A percentile compares a stretch with the other conserved stretches of the same genome.
Evolutionary conservation across 139 green algal genomes (phyloP).

Genomic region (Tetradesmus lagerheimii): DNA sequence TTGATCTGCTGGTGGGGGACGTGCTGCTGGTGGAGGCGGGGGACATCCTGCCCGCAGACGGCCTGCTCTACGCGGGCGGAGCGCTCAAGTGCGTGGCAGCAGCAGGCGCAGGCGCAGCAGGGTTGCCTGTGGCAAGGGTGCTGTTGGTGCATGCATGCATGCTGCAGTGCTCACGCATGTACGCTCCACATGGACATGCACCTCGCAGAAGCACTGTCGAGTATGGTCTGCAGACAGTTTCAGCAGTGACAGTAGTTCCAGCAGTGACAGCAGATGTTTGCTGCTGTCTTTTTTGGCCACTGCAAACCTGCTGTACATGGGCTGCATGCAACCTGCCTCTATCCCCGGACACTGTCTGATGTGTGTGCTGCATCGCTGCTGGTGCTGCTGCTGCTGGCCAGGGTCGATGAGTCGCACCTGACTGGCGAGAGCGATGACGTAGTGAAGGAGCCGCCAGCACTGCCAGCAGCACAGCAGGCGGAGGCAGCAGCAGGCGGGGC

Average conservation of each 20-base stretch:
- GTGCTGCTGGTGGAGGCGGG: slow-evolving; percentile 84
- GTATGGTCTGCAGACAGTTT: neutral
- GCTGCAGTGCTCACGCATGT: neutral
- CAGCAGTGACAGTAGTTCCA: too few species aligned
- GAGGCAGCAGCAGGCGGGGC: neutral
- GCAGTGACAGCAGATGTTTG: too few species aligned
- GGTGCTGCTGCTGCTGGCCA: slow-evolving; percentile 38
- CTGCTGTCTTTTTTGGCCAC: too few species aligned
- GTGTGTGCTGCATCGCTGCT: neutral
- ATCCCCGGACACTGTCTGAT: too few species aligned
- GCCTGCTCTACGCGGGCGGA: slow-evolving; percentile 70
- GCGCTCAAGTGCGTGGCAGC: slow-evolving; percentile 68
- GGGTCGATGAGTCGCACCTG: slow-evolving; percentile 86
- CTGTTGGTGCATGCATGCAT: neutral
- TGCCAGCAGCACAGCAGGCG: neutral
- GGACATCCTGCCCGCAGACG: slow-evolving; percentile 89
- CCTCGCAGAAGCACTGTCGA: too few species aligned
- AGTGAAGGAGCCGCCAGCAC: slow-evolving; percentile 54
- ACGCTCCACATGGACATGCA: neutral
- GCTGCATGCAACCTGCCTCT: neutral
- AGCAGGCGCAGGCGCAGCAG: neutral
- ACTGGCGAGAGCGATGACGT: slow-evolving; percentile 84
- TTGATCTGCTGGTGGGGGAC: slow-evolving; percentile 85
- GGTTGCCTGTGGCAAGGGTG: neutral
- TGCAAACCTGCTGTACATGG: too few species aligned